Evolutionary conservation across 2,329 filamentous ascomycete genomes (phyloP).

Genomic region (Rhinocladiella mackenziei): DNA sequence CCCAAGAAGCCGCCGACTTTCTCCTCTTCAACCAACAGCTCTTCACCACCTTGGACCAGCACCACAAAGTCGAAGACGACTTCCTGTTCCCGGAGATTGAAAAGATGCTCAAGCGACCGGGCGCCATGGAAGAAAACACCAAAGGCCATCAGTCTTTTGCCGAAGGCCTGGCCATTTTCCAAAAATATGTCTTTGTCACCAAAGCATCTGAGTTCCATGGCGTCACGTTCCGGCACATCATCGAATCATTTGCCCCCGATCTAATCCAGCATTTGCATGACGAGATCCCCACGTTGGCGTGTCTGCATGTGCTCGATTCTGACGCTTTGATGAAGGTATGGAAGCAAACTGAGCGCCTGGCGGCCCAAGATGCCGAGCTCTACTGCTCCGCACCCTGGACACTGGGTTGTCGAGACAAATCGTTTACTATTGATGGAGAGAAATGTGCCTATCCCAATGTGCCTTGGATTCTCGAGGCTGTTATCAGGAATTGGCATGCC

Average conservation of each 20-base stretch:
- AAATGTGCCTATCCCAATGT: slow-evolving; percentile 15
- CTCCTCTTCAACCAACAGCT: slow-evolving; percentile 28
- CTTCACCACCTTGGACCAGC: slow-evolving; percentile 25
- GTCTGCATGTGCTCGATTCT: slow-evolving; percentile 24
- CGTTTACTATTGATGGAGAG: slow-evolving; percentile 25
- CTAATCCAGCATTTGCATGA: slow-evolving; percentile 31
- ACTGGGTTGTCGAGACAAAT: slow-evolving; percentile 28
- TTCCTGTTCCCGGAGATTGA: slow-evolving; percentile 24
- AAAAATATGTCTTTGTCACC: slow-evolving; percentile 26
- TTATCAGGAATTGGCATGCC: slow-evolving; percentile 24
- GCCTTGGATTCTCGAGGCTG: slow-evolving; percentile 12
- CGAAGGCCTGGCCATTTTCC: slow-evolving; percentile 25
- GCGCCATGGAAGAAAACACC: slow-evolving; percentile 20
- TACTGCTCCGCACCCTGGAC: slow-evolving; percentile 23
- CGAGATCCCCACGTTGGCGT: slow-evolving; percentile 28
- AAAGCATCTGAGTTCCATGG: slow-evolving; percentile 27
- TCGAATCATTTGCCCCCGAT: slow-evolving; percentile 27
- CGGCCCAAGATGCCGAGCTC: slow-evolving; percentile 13
- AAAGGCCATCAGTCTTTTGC: slow-evolving; percentile 26
- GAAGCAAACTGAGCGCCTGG: slow-evolving; percentile 21
- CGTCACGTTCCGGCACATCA: slow-evolving; percentile 22
- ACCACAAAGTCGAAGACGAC: slow-evolving; percentile 25
- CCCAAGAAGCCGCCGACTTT: slow-evolving; percentile 25
- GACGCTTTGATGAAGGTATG: slow-evolving; percentile 27
- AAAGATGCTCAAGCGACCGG: slow-evolving; percentile 16